A percentile compares a stretch with the other conserved stretches of the same genome.
phyloP scores from a whole-genome alignment of 495 filamentous ascomycete species.

The Paragyromitra xinjiangensis region DNA sequence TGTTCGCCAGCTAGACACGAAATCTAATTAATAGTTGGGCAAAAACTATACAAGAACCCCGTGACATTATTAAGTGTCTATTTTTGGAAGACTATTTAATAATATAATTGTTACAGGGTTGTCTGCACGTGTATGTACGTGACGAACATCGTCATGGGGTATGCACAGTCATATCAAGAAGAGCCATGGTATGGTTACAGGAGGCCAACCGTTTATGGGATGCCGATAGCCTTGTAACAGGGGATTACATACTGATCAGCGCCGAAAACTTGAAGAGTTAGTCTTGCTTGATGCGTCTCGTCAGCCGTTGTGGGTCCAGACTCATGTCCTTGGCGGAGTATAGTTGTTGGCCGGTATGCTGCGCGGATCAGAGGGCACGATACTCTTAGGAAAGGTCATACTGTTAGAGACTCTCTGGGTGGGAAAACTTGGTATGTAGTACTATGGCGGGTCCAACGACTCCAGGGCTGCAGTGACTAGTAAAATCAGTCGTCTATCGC shows the following conservation, averaged over 20 bases:
- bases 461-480: neutral
- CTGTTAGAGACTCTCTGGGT: slow-evolving; percentile 5
- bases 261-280: neutral
- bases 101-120: neutral
- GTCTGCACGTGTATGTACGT: slow-evolving; percentile 6
- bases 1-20: neutral
- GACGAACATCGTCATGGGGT: slow-evolving; percentile 2
- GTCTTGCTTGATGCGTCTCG: neutral
- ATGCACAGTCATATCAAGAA: slow-evolving; percentile 3
- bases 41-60: slow-evolving; percentile 1
- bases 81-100: slow-evolving; percentile 5
- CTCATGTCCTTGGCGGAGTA: slow-evolving; percentile 3
- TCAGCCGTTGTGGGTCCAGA: slow-evolving; percentile 9
- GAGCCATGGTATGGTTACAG: slow-evolving; percentile 14
- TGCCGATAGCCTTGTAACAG: slow-evolving; percentile 1
- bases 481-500: slow-evolving; percentile 16
- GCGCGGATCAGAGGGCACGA: neutral
- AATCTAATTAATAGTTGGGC: neutral
- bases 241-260: slow-evolving; percentile 1
- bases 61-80: slow-evolving; percentile 21
- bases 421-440: slow-evolving; percentile 22
- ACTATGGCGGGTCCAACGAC: slow-evolving; percentile 6
- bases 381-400: slow-evolving; percentile 5
- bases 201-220: neutral
- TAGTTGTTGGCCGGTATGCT: neutral